Percentiles rank a stretch among this genome's conserved stretches.
Evolutionary conservation across 441 rosid species (phyloP).

Genomic region (Viola pubescens): DNA sequence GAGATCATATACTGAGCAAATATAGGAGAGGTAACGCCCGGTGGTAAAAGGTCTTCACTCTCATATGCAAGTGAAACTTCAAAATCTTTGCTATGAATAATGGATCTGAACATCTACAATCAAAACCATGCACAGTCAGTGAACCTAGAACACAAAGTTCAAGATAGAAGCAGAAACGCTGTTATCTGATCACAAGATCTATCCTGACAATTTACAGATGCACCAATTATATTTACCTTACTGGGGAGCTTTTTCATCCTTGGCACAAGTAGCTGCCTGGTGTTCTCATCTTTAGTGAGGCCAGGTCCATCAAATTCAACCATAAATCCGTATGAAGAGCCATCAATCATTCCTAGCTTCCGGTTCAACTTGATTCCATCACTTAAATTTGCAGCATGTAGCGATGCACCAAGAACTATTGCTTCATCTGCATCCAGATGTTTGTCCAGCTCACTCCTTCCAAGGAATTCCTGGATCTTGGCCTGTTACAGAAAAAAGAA

Average conservation of each 20-base stretch:
- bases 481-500: conserved; percentile 38
- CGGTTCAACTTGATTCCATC: conserved; percentile 95
- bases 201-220: not conserved
- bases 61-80: conserved; percentile 84
- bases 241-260: conserved; percentile 94
- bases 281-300: conserved; percentile 55
- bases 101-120: conserved; percentile 82
- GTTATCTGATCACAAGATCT: not conserved
- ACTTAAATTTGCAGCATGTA: conserved; percentile 93
- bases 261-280: conserved; percentile 66
- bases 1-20: conserved; percentile 84
- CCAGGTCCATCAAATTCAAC: conserved; percentile 75
- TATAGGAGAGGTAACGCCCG: conserved; percentile 51
- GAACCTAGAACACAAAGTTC: conserved; percentile 14
- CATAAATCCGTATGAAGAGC: conserved; percentile 72
- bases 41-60: conserved; percentile 63
- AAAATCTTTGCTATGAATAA: conserved; percentile 72
- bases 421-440: conserved; percentile 99
- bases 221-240: conserved; percentile 48
- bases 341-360: conserved; percentile 90
- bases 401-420: conserved; percentile 78
- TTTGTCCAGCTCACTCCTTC: conserved; percentile 80
- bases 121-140: conserved; percentile 18
- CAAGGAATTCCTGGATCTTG: conserved; percentile 82
- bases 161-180: not conserved